phyloP scores from a whole-genome alignment of 2,329 filamentous ascomycete genomes.

The Fusarium duplospermum region DNA sequence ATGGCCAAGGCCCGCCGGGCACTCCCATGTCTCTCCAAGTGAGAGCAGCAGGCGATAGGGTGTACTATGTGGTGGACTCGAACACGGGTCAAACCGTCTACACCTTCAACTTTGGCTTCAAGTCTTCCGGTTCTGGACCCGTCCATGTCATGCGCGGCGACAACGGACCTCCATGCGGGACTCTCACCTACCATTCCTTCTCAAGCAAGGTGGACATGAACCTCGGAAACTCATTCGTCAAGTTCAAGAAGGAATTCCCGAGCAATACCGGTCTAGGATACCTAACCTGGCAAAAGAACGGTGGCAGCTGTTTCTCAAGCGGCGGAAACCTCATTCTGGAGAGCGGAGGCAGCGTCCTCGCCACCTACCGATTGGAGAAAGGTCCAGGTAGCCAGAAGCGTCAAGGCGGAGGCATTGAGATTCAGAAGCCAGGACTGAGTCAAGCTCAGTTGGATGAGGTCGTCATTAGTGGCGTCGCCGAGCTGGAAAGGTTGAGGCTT shows the following conservation, averaged over 20 bases:
- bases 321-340: background rate
- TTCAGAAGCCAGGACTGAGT: background rate
- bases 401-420: background rate
- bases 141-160: background rate
- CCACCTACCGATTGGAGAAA: background rate
- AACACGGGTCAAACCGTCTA: background rate
- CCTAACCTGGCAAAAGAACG: background rate
- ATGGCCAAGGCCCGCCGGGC: background rate
- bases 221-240: background rate
- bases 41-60: background rate
- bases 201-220: slow-evolving; percentile 2
- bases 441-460: slow-evolving; percentile 2
- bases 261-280: background rate
- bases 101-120: background rate
- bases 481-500: background rate
- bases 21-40: background rate
- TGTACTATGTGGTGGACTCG: background rate
- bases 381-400: background rate
- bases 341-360: background rate
- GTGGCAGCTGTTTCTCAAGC: background rate
- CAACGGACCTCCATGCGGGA: background rate
- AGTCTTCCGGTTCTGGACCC: background rate
- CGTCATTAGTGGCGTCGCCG: background rate
- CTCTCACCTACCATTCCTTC: background rate
- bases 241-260: background rate